Evolutionary conservation across 148 eudicot species (phyloP).

Genomic region (Selenicereus undatus): DNA sequence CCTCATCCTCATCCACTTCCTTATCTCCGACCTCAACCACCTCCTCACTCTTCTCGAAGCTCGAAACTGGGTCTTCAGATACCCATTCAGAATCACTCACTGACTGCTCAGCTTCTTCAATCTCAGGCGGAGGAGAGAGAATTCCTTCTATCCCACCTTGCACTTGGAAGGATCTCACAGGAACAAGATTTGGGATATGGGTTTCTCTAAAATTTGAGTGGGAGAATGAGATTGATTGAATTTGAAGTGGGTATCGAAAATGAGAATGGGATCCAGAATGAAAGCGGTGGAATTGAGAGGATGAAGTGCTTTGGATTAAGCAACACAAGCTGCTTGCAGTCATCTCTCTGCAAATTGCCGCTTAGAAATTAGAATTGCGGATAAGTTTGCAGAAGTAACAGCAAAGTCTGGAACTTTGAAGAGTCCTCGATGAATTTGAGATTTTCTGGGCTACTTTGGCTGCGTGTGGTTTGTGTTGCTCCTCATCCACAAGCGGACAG

Average conservation of each 20-base stretch:
- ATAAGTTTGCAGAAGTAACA: background rate
- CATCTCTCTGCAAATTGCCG: conserved; percentile 25
- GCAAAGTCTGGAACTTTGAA: conserved; percentile 2
- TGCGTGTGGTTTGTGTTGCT: background rate
- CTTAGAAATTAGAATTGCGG: background rate
- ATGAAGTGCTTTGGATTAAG: conserved; percentile 22
- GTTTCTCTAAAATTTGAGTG: conserved; percentile 24
- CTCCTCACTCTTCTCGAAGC: background rate
- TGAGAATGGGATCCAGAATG: conserved; percentile 8
- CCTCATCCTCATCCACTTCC: conserved; percentile 32
- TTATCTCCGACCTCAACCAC: background rate
- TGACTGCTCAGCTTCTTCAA: conserved; percentile 13
- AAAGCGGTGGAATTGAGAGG: conserved; percentile 9
- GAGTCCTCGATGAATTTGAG: background rate
- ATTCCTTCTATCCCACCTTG: conserved; percentile 45
- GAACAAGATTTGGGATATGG: conserved; percentile 15
- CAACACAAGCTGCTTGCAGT: conserved; percentile 39
- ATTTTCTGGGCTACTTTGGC: background rate
- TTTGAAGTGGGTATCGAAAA: conserved; percentile 17
- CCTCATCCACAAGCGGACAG: conserved; percentile 20
- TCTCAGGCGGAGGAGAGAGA: conserved; percentile 20
- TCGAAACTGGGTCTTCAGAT: conserved; percentile 18
- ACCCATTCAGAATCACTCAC: conserved; percentile 11
- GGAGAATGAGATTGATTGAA: conserved; percentile 23
- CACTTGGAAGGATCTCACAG: conserved; percentile 34